Evolutionary conservation across 1,139 yeast species (phyloP).

Genomic region (Lodderomyces theae): DNA sequence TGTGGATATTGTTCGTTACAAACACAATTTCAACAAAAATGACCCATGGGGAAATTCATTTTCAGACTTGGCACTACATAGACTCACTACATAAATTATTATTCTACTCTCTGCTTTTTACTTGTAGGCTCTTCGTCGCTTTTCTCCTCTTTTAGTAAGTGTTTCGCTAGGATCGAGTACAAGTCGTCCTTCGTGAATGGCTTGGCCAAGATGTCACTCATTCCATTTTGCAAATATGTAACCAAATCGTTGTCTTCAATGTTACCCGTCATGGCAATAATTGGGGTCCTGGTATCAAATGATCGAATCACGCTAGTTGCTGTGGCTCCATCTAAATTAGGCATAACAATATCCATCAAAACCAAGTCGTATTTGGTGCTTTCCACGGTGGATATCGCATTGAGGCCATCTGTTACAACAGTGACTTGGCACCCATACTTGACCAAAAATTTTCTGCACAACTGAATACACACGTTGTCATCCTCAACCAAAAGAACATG

Average conservation of each 20-base stretch:
- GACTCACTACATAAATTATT: neutral
- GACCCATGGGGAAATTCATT: constrained; percentile 54
- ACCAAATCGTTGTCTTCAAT: constrained; percentile 78
- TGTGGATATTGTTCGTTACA: constrained; percentile 19
- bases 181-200: constrained; percentile 88
- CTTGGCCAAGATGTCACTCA: constrained; percentile 88
- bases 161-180: constrained; percentile 70
- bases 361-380: constrained; percentile 76
- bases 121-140: constrained; percentile 7
- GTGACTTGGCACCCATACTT: constrained; percentile 93
- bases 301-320: constrained; percentile 85
- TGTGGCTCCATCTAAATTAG: constrained; percentile 90
- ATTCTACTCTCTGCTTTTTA: constrained; percentile 14
- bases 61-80: constrained; percentile 51
- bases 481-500: constrained; percentile 84
- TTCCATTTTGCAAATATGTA: constrained; percentile 80
- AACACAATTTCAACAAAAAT: constrained; percentile 16
- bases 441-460: constrained; percentile 73
- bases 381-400: constrained; percentile 81
- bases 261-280: constrained; percentile 92
- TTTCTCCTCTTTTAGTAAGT: constrained; percentile 35
- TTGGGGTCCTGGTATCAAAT: constrained; percentile 81
- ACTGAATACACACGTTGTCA: constrained; percentile 77
- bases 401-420: constrained; percentile 87
- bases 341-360: constrained; percentile 93